phyloP scores from a whole-genome alignment of 192 early-diverging fungal species.

The Pecoramyces ruminantium region DNA sequence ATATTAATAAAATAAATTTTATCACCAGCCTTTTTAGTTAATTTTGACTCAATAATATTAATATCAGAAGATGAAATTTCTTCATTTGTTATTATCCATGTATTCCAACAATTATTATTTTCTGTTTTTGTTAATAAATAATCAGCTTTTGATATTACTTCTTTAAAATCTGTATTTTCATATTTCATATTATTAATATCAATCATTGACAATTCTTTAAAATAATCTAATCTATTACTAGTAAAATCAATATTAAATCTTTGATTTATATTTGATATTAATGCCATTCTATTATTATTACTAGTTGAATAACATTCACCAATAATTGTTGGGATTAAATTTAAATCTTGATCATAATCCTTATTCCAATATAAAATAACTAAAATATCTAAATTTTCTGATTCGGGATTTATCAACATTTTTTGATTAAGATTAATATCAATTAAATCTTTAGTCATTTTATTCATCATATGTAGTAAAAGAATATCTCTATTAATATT shows the following conservation, averaged over 20 bases:
- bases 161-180: background rate
- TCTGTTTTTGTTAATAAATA: background rate
- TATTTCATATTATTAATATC: background rate
- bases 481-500: background rate
- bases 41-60: background rate
- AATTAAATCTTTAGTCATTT: background rate
- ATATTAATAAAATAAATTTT: background rate
- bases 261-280: background rate
- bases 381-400: background rate
- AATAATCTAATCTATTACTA: background rate
- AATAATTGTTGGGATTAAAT: background rate
- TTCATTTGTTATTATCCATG: background rate
- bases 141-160: background rate
- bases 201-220: background rate
- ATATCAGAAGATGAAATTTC: background rate
- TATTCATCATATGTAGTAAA: background rate
- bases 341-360: background rate
- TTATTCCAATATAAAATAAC: background rate
- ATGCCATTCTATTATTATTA: background rate
- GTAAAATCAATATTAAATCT: background rate
- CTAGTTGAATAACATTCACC: background rate
- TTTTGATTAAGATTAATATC: background rate
- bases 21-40: background rate
- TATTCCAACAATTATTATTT: background rate
- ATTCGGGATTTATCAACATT: background rate